Base-by-base conservation (phyloP, 2,329 filamentous ascomycete genomes). In the Penicillium sp. region DNA sequence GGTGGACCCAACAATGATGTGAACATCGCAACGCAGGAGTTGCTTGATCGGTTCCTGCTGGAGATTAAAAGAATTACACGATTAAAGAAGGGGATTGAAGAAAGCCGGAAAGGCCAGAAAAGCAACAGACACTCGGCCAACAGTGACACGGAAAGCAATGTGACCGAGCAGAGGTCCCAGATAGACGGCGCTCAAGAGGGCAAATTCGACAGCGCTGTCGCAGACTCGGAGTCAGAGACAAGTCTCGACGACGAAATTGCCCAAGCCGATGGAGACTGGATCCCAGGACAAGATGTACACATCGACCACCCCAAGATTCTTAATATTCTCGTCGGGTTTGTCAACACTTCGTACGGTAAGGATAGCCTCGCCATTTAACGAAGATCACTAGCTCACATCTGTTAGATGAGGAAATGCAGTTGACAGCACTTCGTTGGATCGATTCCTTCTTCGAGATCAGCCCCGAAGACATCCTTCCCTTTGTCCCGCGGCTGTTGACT, bases 371-470 rank as follows among this genome's bases (percentile, higher is more conserved):
- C 2, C 9, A 14, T 39, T 73, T 61, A 75, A 67, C 33, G 18
- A 42, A 37, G 34, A 40, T 39, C 35, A 49, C 12, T 46, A 18
- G 41, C 60, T 64, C 40, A 64, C 38, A n/a, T 5, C 18, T 53
- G 16, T 12, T 66, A 85, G 91, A 96, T 66, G 90, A 97, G 67
- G 89, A 95, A 63, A 91, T 95, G 56, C 81, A 96, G 37, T 78
- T 96, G 33, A 95, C 95, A 45, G 90, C 91, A 3, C 77, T 99
- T 25, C 83, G 89, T 54, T 99, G 93, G 93, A 90, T 99, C 56
- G 90, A 96, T 58, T 88, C 87, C 52, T 96, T 99, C 67, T 87
- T 99, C 59, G 91, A 97, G 56, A 97, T 99, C 38, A 96, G 91
- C 61, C 92, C 93, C 0, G 93, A 96, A 66, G 93, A 99, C 64